Percentiles rank a stretch among this genome's conserved stretches.
Evolutionary conservation across 2,329 filamentous ascomycete genomes (phyloP).

Genomic region (Cercospora sesami): DNA sequence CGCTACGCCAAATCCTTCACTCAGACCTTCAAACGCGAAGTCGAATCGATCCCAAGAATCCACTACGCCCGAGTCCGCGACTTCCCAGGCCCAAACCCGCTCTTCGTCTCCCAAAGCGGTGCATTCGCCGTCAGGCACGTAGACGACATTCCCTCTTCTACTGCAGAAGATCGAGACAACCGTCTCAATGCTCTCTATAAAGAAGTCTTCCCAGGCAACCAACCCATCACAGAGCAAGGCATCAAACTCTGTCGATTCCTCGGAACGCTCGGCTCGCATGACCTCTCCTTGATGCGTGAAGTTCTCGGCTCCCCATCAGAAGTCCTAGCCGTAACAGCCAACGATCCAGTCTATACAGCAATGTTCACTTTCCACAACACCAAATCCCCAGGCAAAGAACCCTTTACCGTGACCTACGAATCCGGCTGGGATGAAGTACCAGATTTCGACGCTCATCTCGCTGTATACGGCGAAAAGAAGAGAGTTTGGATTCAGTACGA

Average conservation of each 20-base stretch:
- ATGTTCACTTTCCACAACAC: constrained; percentile 48
- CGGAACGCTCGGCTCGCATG: constrained; percentile 55
- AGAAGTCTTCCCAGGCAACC: constrained; percentile 38
- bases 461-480: constrained; percentile 57
- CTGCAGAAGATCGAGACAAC: constrained; percentile 25
- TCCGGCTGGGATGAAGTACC: constrained; percentile 57
- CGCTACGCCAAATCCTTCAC: constrained; percentile 60
- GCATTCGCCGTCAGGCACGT: constrained; percentile 49
- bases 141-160: constrained; percentile 42
- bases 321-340: constrained; percentile 48
- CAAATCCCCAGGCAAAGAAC: constrained; percentile 16
- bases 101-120: constrained; percentile 52
- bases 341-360: constrained; percentile 41
- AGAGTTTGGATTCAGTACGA: constrained; percentile 58
- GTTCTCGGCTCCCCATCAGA: constrained; percentile 52
- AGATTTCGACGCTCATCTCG: constrained; percentile 54
- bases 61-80: constrained; percentile 57
- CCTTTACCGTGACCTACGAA: constrained; percentile 59
- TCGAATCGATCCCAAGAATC: constrained; percentile 54
- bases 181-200: constrained; percentile 35
- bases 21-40: constrained; percentile 54
- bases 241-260: constrained; percentile 47
- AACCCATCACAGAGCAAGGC: constrained; percentile 35
- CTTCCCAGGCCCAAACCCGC: constrained; percentile 57
- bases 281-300: constrained; percentile 58